A percentile compares a stretch with the other conserved stretches of the same genome.
Conservation (phyloP, 352 stramenopile genomes). For the Pythium sukuiense region DNA sequence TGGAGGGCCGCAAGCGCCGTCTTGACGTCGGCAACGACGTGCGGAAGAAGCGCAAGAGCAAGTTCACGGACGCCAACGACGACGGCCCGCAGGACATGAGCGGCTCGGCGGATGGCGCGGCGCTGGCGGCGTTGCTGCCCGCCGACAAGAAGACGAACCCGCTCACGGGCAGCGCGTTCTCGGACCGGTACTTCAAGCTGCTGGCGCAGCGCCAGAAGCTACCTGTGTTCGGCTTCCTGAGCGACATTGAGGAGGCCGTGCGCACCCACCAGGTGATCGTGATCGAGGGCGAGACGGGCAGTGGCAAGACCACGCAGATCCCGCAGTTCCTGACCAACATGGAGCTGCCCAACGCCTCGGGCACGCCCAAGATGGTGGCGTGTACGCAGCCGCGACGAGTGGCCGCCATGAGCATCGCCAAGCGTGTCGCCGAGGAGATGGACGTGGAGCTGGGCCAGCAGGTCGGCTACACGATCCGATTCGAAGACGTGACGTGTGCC, state of each 20-base stretch:
- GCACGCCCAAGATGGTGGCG: conserved; percentile 78
- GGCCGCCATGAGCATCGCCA: conserved; percentile 97
- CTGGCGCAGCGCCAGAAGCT: conserved; percentile 94
- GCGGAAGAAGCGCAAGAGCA: conserved; percentile 71
- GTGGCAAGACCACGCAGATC: conserved; percentile 96
- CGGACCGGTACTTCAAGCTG: conserved; percentile 91
- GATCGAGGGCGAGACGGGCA: conserved; percentile 98
- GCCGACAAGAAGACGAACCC: conserved; percentile 73
- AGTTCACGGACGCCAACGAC: conserved; percentile 56
- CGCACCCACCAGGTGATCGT: conserved; percentile 95
- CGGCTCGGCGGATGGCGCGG: background rate
- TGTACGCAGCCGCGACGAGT: conserved; percentile 98
- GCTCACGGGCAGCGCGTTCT: conserved; percentile 90
- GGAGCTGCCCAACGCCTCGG: conserved; percentile 69
- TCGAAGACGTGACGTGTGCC: conserved; percentile 94
- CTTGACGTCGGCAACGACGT: conserved; percentile 53
- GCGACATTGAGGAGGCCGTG: conserved; percentile 96
- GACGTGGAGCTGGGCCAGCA: conserved; percentile 96
- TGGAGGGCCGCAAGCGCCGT: conserved; percentile 68
- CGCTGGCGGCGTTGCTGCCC: background rate
- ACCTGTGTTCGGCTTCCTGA: conserved; percentile 96
- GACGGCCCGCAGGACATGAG: background rate
- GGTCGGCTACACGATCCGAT: conserved; percentile 99
- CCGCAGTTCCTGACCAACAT: conserved; percentile 92
- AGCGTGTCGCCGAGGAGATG: conserved; percentile 98